Percentiles rank a stretch among this genome's conserved stretches.
These are phyloP conservation scores for Ascochyta clinopodiicola DNA, from an alignment of 2,329 filamentous ascomycete genomes.

Conservation along the genomic window DNA sequence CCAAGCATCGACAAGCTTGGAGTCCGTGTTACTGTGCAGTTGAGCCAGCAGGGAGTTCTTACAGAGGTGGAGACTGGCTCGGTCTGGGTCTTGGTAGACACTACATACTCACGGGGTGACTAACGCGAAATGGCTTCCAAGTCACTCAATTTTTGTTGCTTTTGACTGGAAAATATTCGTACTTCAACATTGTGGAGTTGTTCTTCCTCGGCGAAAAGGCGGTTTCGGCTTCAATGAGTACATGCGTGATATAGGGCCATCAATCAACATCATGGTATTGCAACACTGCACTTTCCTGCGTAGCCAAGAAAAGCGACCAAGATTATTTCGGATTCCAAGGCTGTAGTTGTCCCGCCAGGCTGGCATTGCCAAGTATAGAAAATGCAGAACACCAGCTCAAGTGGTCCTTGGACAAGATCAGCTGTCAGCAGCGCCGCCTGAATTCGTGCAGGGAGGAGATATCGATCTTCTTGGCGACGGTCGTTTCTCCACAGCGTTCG, in stretches of 20 bases:
- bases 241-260: background rate
- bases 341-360: slow-evolving; percentile 18
- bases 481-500: slow-evolving; percentile 34
- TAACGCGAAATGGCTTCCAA: background rate
- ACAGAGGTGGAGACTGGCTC: slow-evolving; percentile 23
- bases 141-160: background rate
- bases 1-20: slow-evolving; percentile 37
- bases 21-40: slow-evolving; percentile 19
- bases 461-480: slow-evolving; percentile 18
- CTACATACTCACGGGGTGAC: slow-evolving; percentile 9
- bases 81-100: slow-evolving; percentile 24
- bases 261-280: background rate
- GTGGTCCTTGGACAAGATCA: slow-evolving; percentile 20
- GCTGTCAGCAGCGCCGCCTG: slow-evolving; percentile 20
- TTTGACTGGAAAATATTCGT: background rate
- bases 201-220: too few species aligned
- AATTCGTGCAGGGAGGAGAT: slow-evolving; percentile 11
- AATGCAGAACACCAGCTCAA: background rate
- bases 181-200: too few species aligned
- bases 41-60: slow-evolving; percentile 13
- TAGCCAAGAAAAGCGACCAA: slow-evolving; percentile 9
- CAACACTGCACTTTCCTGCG: background rate
- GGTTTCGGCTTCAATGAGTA: too few species aligned
- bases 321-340: slow-evolving; percentile 23
- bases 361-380: slow-evolving; percentile 15